Base-by-base conservation (phyloP, 352 stramenopile species). In the Globisporangium splendens region DNA sequence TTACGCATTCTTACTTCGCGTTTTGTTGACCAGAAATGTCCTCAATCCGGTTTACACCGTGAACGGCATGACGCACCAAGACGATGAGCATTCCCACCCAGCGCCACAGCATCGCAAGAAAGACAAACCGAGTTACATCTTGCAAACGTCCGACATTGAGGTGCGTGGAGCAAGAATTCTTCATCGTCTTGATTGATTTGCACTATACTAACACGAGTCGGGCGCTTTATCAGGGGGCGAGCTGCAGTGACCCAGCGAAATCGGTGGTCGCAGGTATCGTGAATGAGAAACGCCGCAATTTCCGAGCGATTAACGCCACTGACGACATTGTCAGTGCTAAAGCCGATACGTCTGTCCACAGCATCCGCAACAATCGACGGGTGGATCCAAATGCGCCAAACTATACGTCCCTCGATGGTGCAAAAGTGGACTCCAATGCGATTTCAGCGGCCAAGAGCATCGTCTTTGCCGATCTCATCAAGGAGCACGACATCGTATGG, bases 41-140 rank as follows among this genome's bases (percentile, higher is more conserved):
- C 44, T 92, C 24, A 83, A 89, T 57, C 83, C 83, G 1, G 70
- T 87, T n/a, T 89, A 90, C 61, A 81, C 61, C 1, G 65, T 92
- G n/a, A 82, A 92, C 31, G 79, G 83, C 52, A 77, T 79, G 61
- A 88, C 65, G 4, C 60, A 66, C 42, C 41, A 67, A 31, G 77
- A 89, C 56, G 83, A 92, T 31, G 63, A 66, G 28, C 68, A 82
- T 15, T 73, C 72, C 46, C 78, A 69, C 1, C 72, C 83, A 14
- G 69, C 72, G 44, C 53, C 50, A 7, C 72, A 77, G 13, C 78
- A 92, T 33, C 71, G 61, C 10, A 68, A 73, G 53, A 67, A 72
- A 33, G 70, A 90, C 50, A 86, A 89, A 31, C 74, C 75, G 1
- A 70, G 53, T 31, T 86, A 73, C 46, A 68, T 69, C 8, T 65